A percentile compares a stretch with the other conserved stretches of the same genome.
Evolutionary conservation across 2,329 filamentous ascomycete species (phyloP).

Genomic region (Alternaria dauci): DNA sequence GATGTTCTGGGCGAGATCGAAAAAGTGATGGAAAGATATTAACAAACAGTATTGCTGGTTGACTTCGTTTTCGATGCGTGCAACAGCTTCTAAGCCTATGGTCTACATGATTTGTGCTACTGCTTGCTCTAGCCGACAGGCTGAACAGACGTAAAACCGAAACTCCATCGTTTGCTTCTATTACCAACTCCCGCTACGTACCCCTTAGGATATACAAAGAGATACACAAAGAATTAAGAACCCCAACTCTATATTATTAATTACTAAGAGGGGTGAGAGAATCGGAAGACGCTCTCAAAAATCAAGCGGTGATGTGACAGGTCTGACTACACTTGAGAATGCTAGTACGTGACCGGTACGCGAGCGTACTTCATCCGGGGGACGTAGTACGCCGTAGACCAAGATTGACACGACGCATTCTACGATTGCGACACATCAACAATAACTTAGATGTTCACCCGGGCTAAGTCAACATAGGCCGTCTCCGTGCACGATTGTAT

Average conservation of each 20-base stretch:
- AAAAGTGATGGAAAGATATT: not conserved
- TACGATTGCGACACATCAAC: not conserved
- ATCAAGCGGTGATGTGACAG: not conserved
- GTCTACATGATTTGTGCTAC: not conserved
- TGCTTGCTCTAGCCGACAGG: not conserved
- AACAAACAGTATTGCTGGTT: not conserved
- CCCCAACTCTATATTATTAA: not conserved
- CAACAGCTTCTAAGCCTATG: not conserved
- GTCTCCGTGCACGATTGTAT: not conserved
- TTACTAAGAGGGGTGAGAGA: not conserved
- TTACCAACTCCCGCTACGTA: not conserved
- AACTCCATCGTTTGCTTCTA: conserved; percentile 4
- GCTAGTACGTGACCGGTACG: not conserved
- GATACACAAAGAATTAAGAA: not conserved
- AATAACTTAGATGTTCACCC: not conserved
- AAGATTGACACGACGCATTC: not conserved
- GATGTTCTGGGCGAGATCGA: not conserved
- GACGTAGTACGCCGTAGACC: not conserved
- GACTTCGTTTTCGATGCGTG: not conserved
- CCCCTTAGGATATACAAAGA: conserved; percentile 1
- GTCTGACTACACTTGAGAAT: not conserved
- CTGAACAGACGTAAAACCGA: not conserved
- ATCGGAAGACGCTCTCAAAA: not conserved
- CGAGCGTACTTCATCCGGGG: not conserved
- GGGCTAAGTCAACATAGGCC: not conserved